Evolutionary conservation across 148 eudicot genomes (phyloP).

Genomic region (Amaranthus cruentus): DNA sequence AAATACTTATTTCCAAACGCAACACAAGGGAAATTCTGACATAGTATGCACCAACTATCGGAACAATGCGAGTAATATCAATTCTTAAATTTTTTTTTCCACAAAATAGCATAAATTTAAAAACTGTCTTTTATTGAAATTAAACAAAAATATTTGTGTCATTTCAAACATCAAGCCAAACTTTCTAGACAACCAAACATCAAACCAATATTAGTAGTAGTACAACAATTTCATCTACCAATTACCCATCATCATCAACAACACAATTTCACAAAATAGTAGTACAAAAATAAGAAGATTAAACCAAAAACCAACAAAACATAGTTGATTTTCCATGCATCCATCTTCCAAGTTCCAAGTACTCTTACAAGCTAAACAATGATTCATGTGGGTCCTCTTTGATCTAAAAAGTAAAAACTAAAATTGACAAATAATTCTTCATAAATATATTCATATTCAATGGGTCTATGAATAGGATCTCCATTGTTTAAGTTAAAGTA

Average conservation of each 20-base stretch:
- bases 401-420: slow-evolving; percentile 10
- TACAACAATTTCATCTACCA: slow-evolving; percentile 24
- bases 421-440: slow-evolving; percentile 2
- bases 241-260: slow-evolving; percentile 6
- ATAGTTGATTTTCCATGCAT: slow-evolving; percentile 14
- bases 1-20: too few relatives aligned
- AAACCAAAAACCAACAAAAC: background rate
- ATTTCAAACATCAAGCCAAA: background rate
- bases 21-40: too few relatives aligned
- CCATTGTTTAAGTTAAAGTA: slow-evolving; percentile 15
- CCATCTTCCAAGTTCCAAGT: slow-evolving; percentile 8
- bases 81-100: too few relatives aligned
- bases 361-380: background rate
- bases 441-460: background rate
- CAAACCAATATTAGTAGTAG: slow-evolving; percentile 17
- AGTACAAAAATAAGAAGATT: background rate
- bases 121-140: too few relatives aligned
- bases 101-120: too few relatives aligned
- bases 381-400: slow-evolving; percentile 20
- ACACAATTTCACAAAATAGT: background rate
- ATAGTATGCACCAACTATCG: too few relatives aligned
- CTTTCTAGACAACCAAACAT: slow-evolving; percentile 14
- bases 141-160: too few relatives aligned
- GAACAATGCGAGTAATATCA: too few relatives aligned
- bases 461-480: background rate